Conservation (phyloP, 2,329 filamentous ascomycete species). For the Aspergillus sp. region DNA sequence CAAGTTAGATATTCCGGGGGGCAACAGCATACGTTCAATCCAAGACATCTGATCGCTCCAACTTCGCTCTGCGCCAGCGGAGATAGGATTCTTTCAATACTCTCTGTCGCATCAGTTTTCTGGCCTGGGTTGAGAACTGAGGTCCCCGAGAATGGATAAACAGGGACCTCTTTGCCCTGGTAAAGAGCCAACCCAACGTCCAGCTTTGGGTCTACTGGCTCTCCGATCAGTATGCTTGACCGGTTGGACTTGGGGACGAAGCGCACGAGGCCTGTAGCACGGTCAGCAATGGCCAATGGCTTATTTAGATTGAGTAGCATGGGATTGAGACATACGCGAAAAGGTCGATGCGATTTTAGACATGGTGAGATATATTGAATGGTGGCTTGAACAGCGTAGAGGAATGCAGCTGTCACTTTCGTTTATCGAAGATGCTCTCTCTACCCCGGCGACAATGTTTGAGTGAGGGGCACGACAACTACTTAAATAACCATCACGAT, state of each 20-base stretch:
- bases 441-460: constrained; percentile 12
- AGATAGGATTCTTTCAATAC: constrained; percentile 40
- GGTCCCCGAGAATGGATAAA: constrained; percentile 49
- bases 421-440: constrained; percentile 16
- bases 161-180: constrained; percentile 49
- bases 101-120: constrained; percentile 37
- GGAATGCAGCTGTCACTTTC: not conserved
- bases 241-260: constrained; percentile 48
- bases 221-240: constrained; percentile 46
- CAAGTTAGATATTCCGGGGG: not conserved
- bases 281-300: constrained; percentile 2
- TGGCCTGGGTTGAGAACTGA: constrained; percentile 51
- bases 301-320: not conserved
- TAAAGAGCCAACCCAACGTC: constrained; percentile 53
- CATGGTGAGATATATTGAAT: constrained; percentile 13
- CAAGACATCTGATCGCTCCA: constrained; percentile 52
- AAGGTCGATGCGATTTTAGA: constrained; percentile 32
- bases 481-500: too few relatives aligned
- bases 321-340: constrained; percentile 19
- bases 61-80: constrained; percentile 43
- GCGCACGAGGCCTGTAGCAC: constrained; percentile 47
- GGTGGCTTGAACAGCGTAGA: not conserved
- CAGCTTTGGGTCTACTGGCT: constrained; percentile 45
- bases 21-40: constrained; percentile 41
- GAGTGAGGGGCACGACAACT: not conserved